These are phyloP conservation scores for Solanum rostratum DNA, from an alignment of 257 asterid genomes.

Conservation along the genomic window DNA sequence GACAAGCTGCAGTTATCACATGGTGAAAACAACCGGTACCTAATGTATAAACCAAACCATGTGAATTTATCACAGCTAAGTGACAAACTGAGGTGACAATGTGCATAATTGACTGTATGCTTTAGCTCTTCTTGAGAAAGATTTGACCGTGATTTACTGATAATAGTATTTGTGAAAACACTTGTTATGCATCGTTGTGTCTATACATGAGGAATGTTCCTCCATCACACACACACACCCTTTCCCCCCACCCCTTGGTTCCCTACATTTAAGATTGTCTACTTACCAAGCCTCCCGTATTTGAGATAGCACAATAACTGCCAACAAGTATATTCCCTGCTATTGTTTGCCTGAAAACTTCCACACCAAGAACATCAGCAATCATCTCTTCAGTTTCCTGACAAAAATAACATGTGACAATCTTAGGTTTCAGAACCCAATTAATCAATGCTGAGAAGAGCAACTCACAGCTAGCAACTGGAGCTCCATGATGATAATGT, in stretches of 20 bases:
- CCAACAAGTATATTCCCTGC: slow-evolving; percentile 90
- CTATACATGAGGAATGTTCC: not conserved
- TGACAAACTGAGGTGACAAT: not conserved
- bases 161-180: not conserved
- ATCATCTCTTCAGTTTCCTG: slow-evolving; percentile 95
- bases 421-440: not conserved
- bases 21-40: not conserved
- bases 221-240: not conserved
- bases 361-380: slow-evolving; percentile 89
- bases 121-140: too few relatives aligned
- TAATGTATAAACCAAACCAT: not conserved
- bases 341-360: slow-evolving; percentile 78
- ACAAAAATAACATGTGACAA: not conserved
- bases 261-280: not conserved
- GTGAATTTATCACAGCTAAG: not conserved
- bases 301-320: slow-evolving; percentile 64
- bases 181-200: not conserved
- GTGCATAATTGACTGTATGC: not conserved
- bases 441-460: not conserved
- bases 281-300: slow-evolving; percentile 90
- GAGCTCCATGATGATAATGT: not conserved
- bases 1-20: not conserved
- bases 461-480: not conserved
- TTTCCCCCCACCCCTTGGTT: not conserved
- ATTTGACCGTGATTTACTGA: not conserved